These are phyloP conservation scores for Blastomyces gilchristii DNA, from an alignment of 2,329 filamentous ascomycete species.

Conservation along the genomic window DNA sequence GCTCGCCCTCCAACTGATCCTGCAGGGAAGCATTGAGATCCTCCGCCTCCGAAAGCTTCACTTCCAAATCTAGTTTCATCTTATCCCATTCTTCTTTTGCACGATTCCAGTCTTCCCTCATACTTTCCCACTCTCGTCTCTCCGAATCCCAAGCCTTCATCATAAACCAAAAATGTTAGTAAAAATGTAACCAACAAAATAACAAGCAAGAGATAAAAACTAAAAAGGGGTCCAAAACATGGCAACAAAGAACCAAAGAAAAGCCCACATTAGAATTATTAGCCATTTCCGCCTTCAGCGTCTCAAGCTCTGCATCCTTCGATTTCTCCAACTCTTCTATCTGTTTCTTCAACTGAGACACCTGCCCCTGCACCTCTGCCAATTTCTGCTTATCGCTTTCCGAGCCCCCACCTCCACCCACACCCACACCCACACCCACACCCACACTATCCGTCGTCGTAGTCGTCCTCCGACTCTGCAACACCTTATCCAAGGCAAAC, in stretches of 20 bases:
- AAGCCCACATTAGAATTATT: conserved; percentile 36
- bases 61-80: conserved; percentile 57
- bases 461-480: conserved; percentile 38
- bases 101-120: conserved; percentile 56
- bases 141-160: conserved; percentile 46
- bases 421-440: neutral
- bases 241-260: conserved; percentile 6
- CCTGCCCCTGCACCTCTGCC: conserved; percentile 68
- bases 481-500: conserved; percentile 49
- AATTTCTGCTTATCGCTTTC: conserved; percentile 61
- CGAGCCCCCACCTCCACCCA: conserved; percentile 17
- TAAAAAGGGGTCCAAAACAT: conserved; percentile 5
- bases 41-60: conserved; percentile 62
- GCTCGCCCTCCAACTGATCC: conserved; percentile 64
- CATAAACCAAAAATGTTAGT: conserved; percentile 9
- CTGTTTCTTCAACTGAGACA: conserved; percentile 64
- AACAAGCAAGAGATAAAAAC: neutral
- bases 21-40: conserved; percentile 69
- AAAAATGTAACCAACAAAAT: conserved; percentile 1
- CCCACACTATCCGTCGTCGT: conserved; percentile 34
- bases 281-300: conserved; percentile 50
- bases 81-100: conserved; percentile 46
- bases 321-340: conserved; percentile 56
- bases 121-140: conserved; percentile 54
- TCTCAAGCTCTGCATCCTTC: conserved; percentile 61